Percentiles rank a stretch among this genome's conserved stretches.
Evolutionary conservation across 495 filamentous ascomycete species (phyloP).

Genomic region (Penicillium fimorum): DNA sequence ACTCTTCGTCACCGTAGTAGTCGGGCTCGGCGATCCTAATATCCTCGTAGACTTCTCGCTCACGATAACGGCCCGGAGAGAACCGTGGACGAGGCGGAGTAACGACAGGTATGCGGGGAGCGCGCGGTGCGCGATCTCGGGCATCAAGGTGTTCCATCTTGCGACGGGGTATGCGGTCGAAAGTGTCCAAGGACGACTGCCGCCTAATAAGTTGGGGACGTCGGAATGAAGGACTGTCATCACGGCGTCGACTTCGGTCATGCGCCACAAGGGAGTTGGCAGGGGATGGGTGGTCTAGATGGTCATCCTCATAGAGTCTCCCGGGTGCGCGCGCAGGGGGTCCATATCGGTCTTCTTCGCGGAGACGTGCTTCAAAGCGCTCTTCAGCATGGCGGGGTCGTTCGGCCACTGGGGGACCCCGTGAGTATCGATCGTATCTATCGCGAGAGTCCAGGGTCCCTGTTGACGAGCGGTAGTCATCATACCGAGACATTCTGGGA

Average conservation of each 20-base stretch:
- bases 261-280: conserved; percentile 41
- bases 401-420: conserved; percentile 43
- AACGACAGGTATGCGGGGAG: conserved; percentile 18
- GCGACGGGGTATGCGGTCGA: conserved; percentile 64
- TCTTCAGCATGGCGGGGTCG: conserved; percentile 47
- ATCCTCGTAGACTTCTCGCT: conserved; percentile 58
- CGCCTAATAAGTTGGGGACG: conserved; percentile 61
- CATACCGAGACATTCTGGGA: conserved; percentile 46
- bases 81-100: conserved; percentile 34
- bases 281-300: conserved; percentile 42
- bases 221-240: conserved; percentile 40
- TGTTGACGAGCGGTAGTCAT: conserved; percentile 45
- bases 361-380: conserved; percentile 52
- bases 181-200: conserved; percentile 70
- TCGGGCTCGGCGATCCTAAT: conserved; percentile 68
- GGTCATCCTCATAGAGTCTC: conserved; percentile 51
- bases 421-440: conserved; percentile 43
- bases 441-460: conserved; percentile 45
- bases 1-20: conserved; percentile 66
- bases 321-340: conserved; percentile 51
- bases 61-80: conserved; percentile 45
- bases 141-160: conserved; percentile 52
- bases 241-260: conserved; percentile 40
- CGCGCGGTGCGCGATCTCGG: conserved; percentile 36
- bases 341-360: conserved; percentile 56